Conservation (phyloP, 2,329 filamentous ascomycete genomes). For the Tolypocladium ovalisporum region DNA sequence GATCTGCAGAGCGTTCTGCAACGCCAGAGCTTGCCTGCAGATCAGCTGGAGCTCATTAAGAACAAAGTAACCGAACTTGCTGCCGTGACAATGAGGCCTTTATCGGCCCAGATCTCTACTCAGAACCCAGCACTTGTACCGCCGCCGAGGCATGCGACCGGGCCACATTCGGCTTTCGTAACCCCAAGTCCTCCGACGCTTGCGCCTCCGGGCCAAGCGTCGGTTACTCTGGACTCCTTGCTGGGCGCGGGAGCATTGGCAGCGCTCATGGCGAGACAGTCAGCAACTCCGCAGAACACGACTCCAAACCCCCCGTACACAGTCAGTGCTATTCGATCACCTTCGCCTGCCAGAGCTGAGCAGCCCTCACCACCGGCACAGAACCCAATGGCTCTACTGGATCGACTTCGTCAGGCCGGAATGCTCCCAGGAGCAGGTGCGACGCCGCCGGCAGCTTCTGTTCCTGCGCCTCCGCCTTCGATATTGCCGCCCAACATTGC, state of each 20-base stretch:
- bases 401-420: conserved; percentile 57
- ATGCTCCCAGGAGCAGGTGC: conserved; percentile 41
- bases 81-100: conserved; percentile 47
- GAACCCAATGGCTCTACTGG: conserved; percentile 50
- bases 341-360: conserved; percentile 32
- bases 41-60: conserved; percentile 76
- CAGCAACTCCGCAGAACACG: conserved; percentile 36
- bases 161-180: conserved; percentile 24
- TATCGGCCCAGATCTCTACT: conserved; percentile 28
- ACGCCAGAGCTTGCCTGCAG: conserved; percentile 64
- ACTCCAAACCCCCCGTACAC: conserved; percentile 26
- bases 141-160: conserved; percentile 17
- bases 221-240: conserved; percentile 45
- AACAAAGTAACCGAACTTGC: conserved; percentile 71
- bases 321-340: conserved; percentile 34
- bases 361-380: conserved; percentile 20
- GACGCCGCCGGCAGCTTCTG: conserved; percentile 19
- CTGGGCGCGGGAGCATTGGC: conserved; percentile 50
- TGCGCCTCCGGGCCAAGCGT: conserved; percentile 18
- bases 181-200: conserved; percentile 17
- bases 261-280: conserved; percentile 43
- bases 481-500: conserved; percentile 24
- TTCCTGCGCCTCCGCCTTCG: conserved; percentile 15
- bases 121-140: conserved; percentile 27
- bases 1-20: conserved; percentile 69